Conservation (phyloP, 208 protist species). For the Leishmania gerbilli region DNA sequence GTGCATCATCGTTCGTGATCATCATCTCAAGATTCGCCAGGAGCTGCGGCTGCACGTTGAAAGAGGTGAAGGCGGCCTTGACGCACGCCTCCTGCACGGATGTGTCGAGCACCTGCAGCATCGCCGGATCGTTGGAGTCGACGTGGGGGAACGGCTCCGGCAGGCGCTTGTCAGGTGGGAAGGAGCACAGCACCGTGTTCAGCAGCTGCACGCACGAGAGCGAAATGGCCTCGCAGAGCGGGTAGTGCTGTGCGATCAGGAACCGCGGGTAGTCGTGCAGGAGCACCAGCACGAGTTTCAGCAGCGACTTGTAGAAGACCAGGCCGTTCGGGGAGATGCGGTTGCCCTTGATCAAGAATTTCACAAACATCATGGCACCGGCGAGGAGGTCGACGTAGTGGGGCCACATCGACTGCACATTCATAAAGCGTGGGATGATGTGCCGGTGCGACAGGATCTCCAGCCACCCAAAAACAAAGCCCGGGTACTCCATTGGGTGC, state of each 20-base stretch:
- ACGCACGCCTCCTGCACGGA: constrained; percentile 89
- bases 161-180: constrained; percentile 96
- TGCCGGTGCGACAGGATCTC: constrained; percentile 97
- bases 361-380: constrained; percentile 75
- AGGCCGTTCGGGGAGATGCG: constrained; percentile 69
- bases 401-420: constrained; percentile 41
- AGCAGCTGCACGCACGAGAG: constrained; percentile 97
- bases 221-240: constrained; percentile 95
- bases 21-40: constrained; percentile 43
- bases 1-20: constrained; percentile 45
- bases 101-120: constrained; percentile 89
- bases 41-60: constrained; percentile 43
- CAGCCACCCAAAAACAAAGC: constrained; percentile 99
- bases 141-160: constrained; percentile 93
- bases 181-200: constrained; percentile 96
- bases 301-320: constrained; percentile 90
- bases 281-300: constrained; percentile 96
- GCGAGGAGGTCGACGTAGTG: constrained; percentile 78
- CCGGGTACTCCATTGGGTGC: constrained; percentile 92
- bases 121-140: constrained; percentile 85
- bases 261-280: constrained; percentile 99
- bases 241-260: constrained; percentile 98
- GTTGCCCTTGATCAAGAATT: constrained; percentile 62
- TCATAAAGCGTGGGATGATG: constrained; percentile 97
- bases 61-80: constrained; percentile 47